Base-by-base conservation (phyloP, 2,329 filamentous ascomycete species). In the Hypomyces perniciosus region DNA sequence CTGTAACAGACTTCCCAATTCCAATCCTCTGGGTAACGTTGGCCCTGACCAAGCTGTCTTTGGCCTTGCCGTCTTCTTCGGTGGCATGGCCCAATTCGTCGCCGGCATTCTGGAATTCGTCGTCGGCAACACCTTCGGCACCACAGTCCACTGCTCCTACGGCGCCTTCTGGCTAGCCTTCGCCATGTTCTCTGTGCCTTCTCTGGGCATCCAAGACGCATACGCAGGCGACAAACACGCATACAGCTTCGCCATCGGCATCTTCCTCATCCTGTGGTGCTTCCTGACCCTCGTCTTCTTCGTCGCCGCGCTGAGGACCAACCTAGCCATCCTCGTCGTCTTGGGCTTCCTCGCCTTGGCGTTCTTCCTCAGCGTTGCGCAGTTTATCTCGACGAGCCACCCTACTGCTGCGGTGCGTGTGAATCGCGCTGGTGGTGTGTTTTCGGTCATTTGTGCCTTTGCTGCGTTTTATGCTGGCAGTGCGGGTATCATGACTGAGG, bases 21-120 rank as follows among this genome's bases (percentile, higher is more conserved):
- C 62, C 26, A 65, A 69, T 42, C 66, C 67, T 4, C 51, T 68
- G 7, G 65, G 64, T 33, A 54, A 39, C 12, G 62, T 69, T 27
- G 67, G 67, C 4, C 67, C 67, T 39, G 60, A 68, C 44, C 66
- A 69, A 44, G 66, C 63, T 44, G 62, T 69, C 50, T 68, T 69
- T 31, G 67, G 67, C 5, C 50, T 69, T 28, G 66, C 65, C 28
- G 59, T 69, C 46, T 69, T 68, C 48, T 85, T 86, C 64, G 84
- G 84, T 64, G 84, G 84, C 52, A 70, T 85, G 6, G 76, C 85
- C n/a, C 84, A 87, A 65, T 69, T 86, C 61, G 69, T 85, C 46
- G 81, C 83, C 43, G 84, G 84, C 61, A 85, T 87, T 28, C 70
- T 74, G 65, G 65, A 74, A 56, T 74, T 73, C 52, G 64, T 65